Evolutionary conservation across 2,329 filamentous ascomycete species (phyloP), one percentile per base, ranked within the genome.

Genomic region (Alternaria sp.): DNA sequence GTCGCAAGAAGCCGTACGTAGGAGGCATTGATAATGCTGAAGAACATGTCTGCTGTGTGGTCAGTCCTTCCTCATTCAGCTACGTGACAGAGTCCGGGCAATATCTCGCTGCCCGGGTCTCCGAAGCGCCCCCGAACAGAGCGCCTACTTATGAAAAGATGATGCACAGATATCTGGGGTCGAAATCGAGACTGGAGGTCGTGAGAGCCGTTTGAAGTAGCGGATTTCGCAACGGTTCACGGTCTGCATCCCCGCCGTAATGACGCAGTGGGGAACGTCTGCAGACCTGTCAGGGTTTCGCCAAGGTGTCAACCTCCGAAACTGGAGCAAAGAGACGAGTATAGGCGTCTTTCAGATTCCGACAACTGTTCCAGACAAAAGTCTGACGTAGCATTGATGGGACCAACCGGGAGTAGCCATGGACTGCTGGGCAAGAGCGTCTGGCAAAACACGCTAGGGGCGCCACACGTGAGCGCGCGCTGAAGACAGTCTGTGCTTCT

Each of bases 391-490:
- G 21, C n/a, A 28, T 36, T 47, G 45, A 17, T 26, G 46, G 17
- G 19, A 40, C 19, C 12, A 17, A 51, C n/a, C 30, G 28, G 17
- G 23, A 58, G 47, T 10, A 17, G 32, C 23, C 28, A 5, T n/a
- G 40, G 15, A 30, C n/a, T 4, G 25, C 23, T 21, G 21, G 17
- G 28, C 17, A 21, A 12, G 15, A n/a, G 17, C 10, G 17, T 8
- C 51, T 40, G 15, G 51, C 21, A 36, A 52, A 28, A 49, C 40
- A 40, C 55, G 60, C 55, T 49, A 59, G 17, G 32, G 15, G n/a
- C 19, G 9, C 2, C 21, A 23, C 60, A 62, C 60, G 60, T 62
- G 60, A 62, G 12, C 40, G 44, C 60, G 56, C 56, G 60, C 45
- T 25, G 17, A 43, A 19, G 17, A 11, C 17, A 26, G 60, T 62